Conservation (phyloP, 768 basidiomycete species). For the Russula lepida region DNA sequence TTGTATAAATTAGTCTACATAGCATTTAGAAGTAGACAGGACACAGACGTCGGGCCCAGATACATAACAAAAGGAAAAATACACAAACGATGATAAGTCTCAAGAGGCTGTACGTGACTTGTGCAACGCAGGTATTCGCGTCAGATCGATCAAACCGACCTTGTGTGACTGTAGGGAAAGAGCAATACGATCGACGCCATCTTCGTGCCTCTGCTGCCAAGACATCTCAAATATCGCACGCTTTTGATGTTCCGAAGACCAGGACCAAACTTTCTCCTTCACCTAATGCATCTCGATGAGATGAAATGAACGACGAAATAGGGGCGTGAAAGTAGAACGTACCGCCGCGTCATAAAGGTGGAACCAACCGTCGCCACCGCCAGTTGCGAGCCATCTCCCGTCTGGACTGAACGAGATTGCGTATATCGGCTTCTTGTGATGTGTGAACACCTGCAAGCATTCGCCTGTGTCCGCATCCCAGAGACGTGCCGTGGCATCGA, state of each 20-base stretch:
- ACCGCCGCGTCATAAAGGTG: constrained; percentile 66
- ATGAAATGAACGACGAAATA: neutral
- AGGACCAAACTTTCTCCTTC: constrained; percentile 20
- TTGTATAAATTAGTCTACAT: no score
- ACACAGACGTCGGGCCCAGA: no score
- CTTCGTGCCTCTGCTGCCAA: constrained; percentile 20
- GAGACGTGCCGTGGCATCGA: constrained; percentile 69
- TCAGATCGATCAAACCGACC: constrained; percentile 61
- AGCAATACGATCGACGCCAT: constrained; percentile 49
- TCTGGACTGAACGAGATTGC: constrained; percentile 68
- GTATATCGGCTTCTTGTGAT: constrained; percentile 67
- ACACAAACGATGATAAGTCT: neutral
- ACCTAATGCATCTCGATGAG: neutral
- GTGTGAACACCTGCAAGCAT: constrained; percentile 61
- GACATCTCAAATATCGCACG: constrained; percentile 22
- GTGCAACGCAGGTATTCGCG: constrained; percentile 34
- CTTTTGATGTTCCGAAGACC: constrained; percentile 15
- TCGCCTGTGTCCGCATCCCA: constrained; percentile 78
- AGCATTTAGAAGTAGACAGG: neutral
- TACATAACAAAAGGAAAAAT: no score
- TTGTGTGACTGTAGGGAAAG: constrained; percentile 58
- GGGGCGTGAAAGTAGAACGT: constrained; percentile 19
- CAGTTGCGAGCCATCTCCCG: constrained; percentile 64
- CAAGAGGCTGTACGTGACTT: neutral
- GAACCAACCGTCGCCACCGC: constrained; percentile 71